Evolutionary conservation across 208 protist species (phyloP).

Genomic region (Leishmania amazonensis): DNA sequence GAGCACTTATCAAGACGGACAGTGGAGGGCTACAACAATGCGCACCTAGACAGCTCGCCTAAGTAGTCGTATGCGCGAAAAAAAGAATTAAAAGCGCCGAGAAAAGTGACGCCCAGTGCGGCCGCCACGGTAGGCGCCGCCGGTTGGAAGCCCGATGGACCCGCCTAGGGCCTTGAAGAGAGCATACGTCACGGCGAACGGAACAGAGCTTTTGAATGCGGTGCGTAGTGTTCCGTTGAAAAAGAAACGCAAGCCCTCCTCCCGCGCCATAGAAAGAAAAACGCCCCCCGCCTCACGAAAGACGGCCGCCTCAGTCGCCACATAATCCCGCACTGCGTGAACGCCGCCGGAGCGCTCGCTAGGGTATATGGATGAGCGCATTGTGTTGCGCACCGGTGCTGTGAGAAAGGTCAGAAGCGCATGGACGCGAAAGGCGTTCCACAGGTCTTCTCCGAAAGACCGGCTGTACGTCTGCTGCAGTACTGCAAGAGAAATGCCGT

Average conservation of each 20-base stretch:
- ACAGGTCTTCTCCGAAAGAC: conserved; percentile 59
- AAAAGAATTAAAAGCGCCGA: conserved; percentile 24
- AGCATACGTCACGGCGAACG: conserved; percentile 83
- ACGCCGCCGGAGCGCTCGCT: conserved; percentile 81
- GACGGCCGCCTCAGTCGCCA: conserved; percentile 64
- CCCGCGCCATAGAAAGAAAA: conserved; percentile 48
- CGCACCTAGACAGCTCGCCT: neutral
- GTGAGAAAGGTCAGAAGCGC: conserved; percentile 84
- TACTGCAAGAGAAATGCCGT: conserved; percentile 65
- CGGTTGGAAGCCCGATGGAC: conserved; percentile 54
- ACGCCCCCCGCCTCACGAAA: conserved; percentile 76
- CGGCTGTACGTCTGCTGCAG: conserved; percentile 51
- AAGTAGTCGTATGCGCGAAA: neutral
- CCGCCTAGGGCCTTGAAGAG: conserved; percentile 74
- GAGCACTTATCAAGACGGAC: neutral
- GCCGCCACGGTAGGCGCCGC: conserved; percentile 20
- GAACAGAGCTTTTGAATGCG: conserved; percentile 86
- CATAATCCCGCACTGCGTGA: conserved; percentile 46
- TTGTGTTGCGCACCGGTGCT: conserved; percentile 76
- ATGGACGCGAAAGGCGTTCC: conserved; percentile 74
- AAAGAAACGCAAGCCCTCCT: conserved; percentile 79
- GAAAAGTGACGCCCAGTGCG: conserved; percentile 47
- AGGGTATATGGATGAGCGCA: conserved; percentile 71
- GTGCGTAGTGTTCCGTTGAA: conserved; percentile 73
- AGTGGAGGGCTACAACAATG: neutral